Base-by-base conservation (phyloP, 2,329 filamentous ascomycete genomes). In the Microsporum canis region DNA sequence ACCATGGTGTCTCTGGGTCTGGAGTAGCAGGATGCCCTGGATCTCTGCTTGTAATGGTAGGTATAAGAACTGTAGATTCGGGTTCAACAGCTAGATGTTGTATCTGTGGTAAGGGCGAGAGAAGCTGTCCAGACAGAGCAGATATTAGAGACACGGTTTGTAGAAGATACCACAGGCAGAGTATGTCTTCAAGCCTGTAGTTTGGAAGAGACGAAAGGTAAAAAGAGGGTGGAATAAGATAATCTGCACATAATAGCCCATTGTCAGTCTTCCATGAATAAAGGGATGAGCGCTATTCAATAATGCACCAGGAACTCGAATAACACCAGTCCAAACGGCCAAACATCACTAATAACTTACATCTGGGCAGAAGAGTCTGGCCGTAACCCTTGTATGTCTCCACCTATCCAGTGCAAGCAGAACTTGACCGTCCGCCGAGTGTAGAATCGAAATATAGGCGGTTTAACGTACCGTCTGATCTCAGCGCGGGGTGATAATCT, bases 1-100 rank as follows among this genome's bases (percentile, higher is more conserved):
- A 73, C 75, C 76, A 78, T 78, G 29, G 51, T 67, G 51, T n/a
- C 60, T 29, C 14, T 49, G 6, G 5, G 8, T 33, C 38, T 27
- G 17, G 31, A 5, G 17, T 29, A 41, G 2, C 55, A 57, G 34
- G 27, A 57, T 27, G 34, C 29, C 55, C 55, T n/a, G 55, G 39
- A 43, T 57, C 14, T 57, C 36, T 41, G 55, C 39, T 33, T 2
- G 5, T 41, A 43, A 5, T 39, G 7, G 34, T 8, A 14, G 36
- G 33, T 36, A 36, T 56, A 17, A n/a, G 23, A 56, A 31, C 29
- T 23, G 17, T 27, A 12, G 45, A 31, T 23, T 31, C 45, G 8
- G 14, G 5, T 36, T 39, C 38, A 39, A 39, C 38, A 36, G 8
- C 14, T 12, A 39, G 38, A 3, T 12, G 5, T 12, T 3, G 14